Percentiles rank a stretch among this genome's conserved stretches.
phyloP scores from a whole-genome alignment of 1,284 basidiomycete species.

The Agaricales sp. region DNA sequence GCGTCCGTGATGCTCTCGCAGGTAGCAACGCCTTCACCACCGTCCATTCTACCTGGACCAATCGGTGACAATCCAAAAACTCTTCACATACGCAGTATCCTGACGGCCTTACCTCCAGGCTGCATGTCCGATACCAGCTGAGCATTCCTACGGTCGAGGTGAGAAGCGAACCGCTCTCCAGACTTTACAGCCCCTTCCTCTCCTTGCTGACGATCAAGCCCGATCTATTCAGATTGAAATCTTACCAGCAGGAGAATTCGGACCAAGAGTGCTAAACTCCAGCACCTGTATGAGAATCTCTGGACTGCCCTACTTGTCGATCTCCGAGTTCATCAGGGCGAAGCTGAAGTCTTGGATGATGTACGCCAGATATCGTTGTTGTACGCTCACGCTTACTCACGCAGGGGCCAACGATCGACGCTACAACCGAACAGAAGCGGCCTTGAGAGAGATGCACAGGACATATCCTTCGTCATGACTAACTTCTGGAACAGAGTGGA shows the following conservation, averaged over 20 bases:
- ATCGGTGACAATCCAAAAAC: constrained; percentile 28
- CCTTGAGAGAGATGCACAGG: constrained; percentile 15
- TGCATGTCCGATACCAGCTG: neutral
- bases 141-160: neutral
- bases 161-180: neutral
- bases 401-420: neutral
- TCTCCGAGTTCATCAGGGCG: constrained; percentile 34
- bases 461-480: constrained; percentile 17
- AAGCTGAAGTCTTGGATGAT: constrained; percentile 20
- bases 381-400: constrained; percentile 6
- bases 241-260: constrained; percentile 33
- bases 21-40: constrained; percentile 30
- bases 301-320: constrained; percentile 30
- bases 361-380: constrained; percentile 11
- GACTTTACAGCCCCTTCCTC: constrained; percentile 12
- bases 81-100: neutral
- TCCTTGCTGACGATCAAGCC: no score
- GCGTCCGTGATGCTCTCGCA: constrained; percentile 41
- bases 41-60: constrained; percentile 42
- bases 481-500: constrained; percentile 18
- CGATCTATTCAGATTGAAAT: constrained; percentile 39
- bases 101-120: neutral
- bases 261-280: constrained; percentile 31
- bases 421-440: constrained; percentile 12
- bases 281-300: constrained; percentile 25